These are phyloP conservation scores for Claviceps monticola DNA, from an alignment of 2,329 filamentous ascomycete genomes.

Conservation along the genomic window DNA sequence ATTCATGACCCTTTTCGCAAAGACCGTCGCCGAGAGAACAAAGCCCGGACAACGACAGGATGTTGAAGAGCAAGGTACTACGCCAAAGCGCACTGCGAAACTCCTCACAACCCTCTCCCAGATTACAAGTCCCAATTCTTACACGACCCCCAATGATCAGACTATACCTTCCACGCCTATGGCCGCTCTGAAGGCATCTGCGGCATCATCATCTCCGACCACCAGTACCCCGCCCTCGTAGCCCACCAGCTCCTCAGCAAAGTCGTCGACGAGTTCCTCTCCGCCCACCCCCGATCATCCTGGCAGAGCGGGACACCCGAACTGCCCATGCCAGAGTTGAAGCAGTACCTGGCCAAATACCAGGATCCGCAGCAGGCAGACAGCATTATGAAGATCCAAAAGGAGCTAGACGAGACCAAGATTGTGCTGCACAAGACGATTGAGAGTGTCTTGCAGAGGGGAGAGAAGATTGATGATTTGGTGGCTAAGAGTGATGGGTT, in stretches of 20 bases:
- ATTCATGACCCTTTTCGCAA: constrained; percentile 75
- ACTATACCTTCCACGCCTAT: constrained; percentile 68
- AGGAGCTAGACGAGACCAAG: constrained; percentile 95
- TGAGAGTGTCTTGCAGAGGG: constrained; percentile 71
- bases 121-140: neutral
- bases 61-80: constrained; percentile 63
- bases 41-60: constrained; percentile 70
- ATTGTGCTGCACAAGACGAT: constrained; percentile 96
- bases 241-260: constrained; percentile 82
- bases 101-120: no score
- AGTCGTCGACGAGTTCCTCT: constrained; percentile 73
- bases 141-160: constrained; percentile 13
- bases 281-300: constrained; percentile 55
- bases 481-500: constrained; percentile 87
- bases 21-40: constrained; percentile 78
- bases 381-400: constrained; percentile 90
- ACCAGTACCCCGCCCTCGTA: constrained; percentile 62
- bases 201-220: constrained; percentile 64
- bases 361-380: constrained; percentile 83
- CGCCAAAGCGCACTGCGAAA: neutral
- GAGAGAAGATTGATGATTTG: constrained; percentile 91
- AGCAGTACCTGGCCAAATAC: constrained; percentile 61
- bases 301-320: constrained; percentile 44
- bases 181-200: constrained; percentile 60
- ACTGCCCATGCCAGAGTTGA: constrained; percentile 57